Base-by-base conservation (phyloP, 371 early-diverging fungal species). In the Syncephalastrum sp. region DNA sequence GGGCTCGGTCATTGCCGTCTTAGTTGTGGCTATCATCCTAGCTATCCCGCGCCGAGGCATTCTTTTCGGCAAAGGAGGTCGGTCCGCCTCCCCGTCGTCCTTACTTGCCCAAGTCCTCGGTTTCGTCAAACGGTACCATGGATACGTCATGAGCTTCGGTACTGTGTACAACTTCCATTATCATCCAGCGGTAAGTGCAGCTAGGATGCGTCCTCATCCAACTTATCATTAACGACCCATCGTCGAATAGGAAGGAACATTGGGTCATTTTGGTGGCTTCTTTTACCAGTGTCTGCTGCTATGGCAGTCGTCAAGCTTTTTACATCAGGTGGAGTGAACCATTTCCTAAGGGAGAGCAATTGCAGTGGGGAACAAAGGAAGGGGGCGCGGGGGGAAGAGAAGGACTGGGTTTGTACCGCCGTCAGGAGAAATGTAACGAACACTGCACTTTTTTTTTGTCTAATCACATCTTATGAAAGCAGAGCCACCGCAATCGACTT, bases 1-100 rank as follows among this genome's bases (percentile, higher is more conserved):
- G 53, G 71, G 73, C 13, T 67, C 72, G n/a, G 73, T 76, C 14
- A 67, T 72, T 5, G 47, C 67, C 10, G 68, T 76, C 13, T 60
- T 76, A 23, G 66, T 76, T 3, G 49, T 69, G 48, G 73, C 73
- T 16, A 54, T 76, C 15, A 55, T 76, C 7, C 60, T 76, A 7
- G 77, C 73, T 23, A 70, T 76, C n/a, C 73, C 73, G 5, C 70
- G 74, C n/a, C 73, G 77, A 33, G 77, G 77, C 4, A 27, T 76
- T 1, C 47, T 65, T 24, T 70, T 76, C 56, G 73, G 66, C 6
- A 66, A 62, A 48, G 51, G 47, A 12, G 57, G 64, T 24, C 44
- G 52, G 3, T 59, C 64, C 7, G 43, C 44, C n/a, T 33, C 38
- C 7, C 7, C 38, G 12, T 5, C 8, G 10, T 33, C 38, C 38